These are phyloP conservation scores for Phoma sp. DNA, from an alignment of 2,329 filamentous ascomycete species.

Conservation along the genomic window DNA sequence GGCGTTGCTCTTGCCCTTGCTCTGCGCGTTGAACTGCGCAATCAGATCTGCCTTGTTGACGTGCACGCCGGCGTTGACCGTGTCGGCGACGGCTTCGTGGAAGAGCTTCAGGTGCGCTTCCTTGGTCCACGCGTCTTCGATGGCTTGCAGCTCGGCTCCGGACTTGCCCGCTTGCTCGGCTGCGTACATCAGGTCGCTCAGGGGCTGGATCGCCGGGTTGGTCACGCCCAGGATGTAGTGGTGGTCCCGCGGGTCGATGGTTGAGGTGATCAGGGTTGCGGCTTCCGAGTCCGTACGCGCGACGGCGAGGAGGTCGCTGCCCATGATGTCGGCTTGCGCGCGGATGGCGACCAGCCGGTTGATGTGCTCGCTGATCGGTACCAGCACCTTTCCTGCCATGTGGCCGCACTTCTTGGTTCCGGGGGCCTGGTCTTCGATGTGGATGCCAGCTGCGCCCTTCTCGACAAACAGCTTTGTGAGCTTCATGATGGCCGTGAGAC, in stretches of 20 bases:
- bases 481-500: slow-evolving; percentile 99
- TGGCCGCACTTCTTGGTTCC: slow-evolving; percentile 99
- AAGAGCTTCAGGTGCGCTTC: slow-evolving; percentile 86
- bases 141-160: slow-evolving; percentile 81
- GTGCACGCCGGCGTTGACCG: slow-evolving; percentile 72
- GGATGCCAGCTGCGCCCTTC: slow-evolving; percentile 94
- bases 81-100: slow-evolving; percentile 84
- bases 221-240: slow-evolving; percentile 89
- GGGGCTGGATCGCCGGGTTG: slow-evolving; percentile 80
- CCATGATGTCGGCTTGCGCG: slow-evolving; percentile 98
- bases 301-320: slow-evolving; percentile 85
- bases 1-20: slow-evolving; percentile 82
- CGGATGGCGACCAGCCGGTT: slow-evolving; percentile 96
- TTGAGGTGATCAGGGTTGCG: slow-evolving; percentile 94
- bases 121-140: slow-evolving; percentile 86
- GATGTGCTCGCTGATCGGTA: slow-evolving; percentile 97
- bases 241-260: slow-evolving; percentile 95
- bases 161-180: slow-evolving; percentile 83
- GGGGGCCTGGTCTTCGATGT: slow-evolving; percentile 98
- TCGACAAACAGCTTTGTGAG: slow-evolving; percentile 97
- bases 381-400: slow-evolving; percentile 98
- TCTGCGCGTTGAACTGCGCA: slow-evolving; percentile 67
- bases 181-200: slow-evolving; percentile 88
- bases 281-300: slow-evolving; percentile 97
- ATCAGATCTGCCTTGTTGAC: slow-evolving; percentile 73